Conservation (phyloP, 805 yeast species). For the Cyberlindnera saturnus region DNA sequence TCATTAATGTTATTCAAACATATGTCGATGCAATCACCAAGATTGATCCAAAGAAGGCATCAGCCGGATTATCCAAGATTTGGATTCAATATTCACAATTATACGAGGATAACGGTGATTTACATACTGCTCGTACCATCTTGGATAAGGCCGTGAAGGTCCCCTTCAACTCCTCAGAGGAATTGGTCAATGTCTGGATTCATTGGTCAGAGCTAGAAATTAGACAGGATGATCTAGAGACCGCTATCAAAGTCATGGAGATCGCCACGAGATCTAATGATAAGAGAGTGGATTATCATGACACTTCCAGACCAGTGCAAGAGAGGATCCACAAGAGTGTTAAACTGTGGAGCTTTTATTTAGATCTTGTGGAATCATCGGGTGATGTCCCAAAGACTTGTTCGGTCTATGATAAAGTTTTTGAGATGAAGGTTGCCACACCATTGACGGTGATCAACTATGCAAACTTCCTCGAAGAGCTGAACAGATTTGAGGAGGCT, state of each 20-base stretch:
- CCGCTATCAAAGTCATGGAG: conserved; percentile 35
- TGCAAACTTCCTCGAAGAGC: conserved; percentile 51
- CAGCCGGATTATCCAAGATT: conserved; percentile 44
- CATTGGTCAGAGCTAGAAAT: conserved; percentile 71
- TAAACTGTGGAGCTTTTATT: conserved; percentile 66
- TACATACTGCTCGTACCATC: conserved; percentile 54
- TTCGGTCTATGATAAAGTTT: conserved; percentile 46
- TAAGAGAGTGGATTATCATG: conserved; percentile 31
- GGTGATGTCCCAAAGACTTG: conserved; percentile 35
- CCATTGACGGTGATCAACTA: conserved; percentile 61
- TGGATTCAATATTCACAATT: conserved; percentile 69
- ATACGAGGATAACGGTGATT: conserved; percentile 51
- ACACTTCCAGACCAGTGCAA: conserved; percentile 45
- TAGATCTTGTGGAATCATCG: conserved; percentile 61
- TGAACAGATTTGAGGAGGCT: conserved; percentile 40
- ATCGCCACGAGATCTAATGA: conserved; percentile 37
- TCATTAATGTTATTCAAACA: conserved; percentile 42
- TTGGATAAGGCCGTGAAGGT: conserved; percentile 63
- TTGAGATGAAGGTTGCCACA: conserved; percentile 60
- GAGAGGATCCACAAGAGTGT: conserved; percentile 52
- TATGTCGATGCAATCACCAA: conserved; percentile 60
- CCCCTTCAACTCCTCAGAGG: conserved; percentile 56
- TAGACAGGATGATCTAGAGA: conserved; percentile 39
- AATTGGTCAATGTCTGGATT: conserved; percentile 63
- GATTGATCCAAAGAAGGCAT: conserved; percentile 53